These are phyloP conservation scores for Quillaja saponaria DNA, from an alignment of 306 rosid genomes.

Conservation along the genomic window DNA sequence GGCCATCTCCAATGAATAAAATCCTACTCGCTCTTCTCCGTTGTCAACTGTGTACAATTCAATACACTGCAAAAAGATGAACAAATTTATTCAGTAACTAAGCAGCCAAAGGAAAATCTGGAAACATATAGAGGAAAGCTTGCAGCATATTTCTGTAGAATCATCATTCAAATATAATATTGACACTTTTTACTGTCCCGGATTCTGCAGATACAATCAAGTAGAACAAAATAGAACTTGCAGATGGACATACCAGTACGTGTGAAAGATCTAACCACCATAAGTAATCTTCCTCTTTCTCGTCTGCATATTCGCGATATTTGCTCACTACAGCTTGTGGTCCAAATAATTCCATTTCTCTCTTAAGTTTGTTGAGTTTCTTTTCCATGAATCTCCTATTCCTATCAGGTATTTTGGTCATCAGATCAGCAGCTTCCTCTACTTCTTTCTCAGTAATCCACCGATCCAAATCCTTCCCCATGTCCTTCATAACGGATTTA, in stretches of 20 bases:
- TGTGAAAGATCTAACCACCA: conserved; percentile 95
- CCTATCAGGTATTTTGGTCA: conserved; percentile 60
- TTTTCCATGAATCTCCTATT: conserved; percentile 63
- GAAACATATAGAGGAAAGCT: conserved; percentile 1
- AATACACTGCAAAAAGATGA: conserved; percentile 68
- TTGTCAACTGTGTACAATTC: conserved; percentile 70
- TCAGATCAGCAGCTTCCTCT: conserved; percentile 80
- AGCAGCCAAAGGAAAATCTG: conserved; percentile 3
- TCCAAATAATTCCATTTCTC: conserved; percentile 95
- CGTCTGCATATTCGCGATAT: conserved; percentile 79
- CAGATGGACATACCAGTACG: conserved; percentile 58
- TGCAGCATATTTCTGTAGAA: conserved; percentile 24
- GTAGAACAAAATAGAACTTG: conserved; percentile 19
- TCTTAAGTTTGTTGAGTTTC: conserved; percentile 79
- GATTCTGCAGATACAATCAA: conserved; percentile 22
- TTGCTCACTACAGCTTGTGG: conserved; percentile 96
- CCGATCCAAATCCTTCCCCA: conserved; percentile 88
- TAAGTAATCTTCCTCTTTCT: conserved; percentile 79
- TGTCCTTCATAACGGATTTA: conserved; percentile 69
- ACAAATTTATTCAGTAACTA: conserved; percentile 25
- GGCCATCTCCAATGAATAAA: conserved; percentile 97
- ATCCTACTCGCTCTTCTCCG: conserved; percentile 74
- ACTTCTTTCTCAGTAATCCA: conserved; percentile 93
- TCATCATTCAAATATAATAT: conserved; percentile 11
- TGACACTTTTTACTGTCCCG: conserved; percentile 6